phyloP scores from a whole-genome alignment of 257 asterid species.

The Henckelia pumila region DNA sequence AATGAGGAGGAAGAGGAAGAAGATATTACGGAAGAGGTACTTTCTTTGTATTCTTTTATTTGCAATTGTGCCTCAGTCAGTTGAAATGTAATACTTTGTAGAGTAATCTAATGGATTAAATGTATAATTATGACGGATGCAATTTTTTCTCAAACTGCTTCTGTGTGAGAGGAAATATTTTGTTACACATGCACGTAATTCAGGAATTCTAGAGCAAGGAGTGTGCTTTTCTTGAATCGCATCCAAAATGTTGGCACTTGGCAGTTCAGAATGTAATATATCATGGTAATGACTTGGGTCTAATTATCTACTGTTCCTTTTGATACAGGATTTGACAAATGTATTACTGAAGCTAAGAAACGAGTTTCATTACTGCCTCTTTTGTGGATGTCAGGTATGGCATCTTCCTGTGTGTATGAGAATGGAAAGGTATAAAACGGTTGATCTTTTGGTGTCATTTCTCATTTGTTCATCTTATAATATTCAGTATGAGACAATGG shows the following conservation, averaged over 20 bases:
- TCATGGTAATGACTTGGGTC: background rate
- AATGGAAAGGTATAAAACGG: background rate
- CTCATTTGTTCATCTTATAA: slow-evolving; percentile 19
- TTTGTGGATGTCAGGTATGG: slow-evolving; percentile 84
- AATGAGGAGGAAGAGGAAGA: slow-evolving; percentile 60
- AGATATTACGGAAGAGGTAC: slow-evolving; percentile 76
- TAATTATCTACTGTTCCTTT: slow-evolving; percentile 16
- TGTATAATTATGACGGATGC: background rate
- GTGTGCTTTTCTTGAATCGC: background rate
- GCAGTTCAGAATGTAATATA: background rate
- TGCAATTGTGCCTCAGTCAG: background rate
- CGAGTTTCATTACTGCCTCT: slow-evolving; percentile 71
- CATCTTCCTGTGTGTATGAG: background rate
- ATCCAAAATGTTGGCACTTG: background rate
- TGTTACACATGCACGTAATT: background rate
- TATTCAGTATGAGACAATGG: slow-evolving; percentile 72
- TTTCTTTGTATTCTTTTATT: slow-evolving; percentile 15
- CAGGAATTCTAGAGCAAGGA: background rate
- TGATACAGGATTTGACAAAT: slow-evolving; percentile 68
- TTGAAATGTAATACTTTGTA: background rate
- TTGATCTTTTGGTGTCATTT: slow-evolving; percentile 14
- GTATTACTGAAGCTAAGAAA: slow-evolving; percentile 74
- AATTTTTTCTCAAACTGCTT: background rate
- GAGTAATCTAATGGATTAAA: background rate
- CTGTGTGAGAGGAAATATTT: background rate